Evolutionary conservation across 139 green algal genomes (phyloP).

Genomic region (Chlorella sorokiniana): DNA sequence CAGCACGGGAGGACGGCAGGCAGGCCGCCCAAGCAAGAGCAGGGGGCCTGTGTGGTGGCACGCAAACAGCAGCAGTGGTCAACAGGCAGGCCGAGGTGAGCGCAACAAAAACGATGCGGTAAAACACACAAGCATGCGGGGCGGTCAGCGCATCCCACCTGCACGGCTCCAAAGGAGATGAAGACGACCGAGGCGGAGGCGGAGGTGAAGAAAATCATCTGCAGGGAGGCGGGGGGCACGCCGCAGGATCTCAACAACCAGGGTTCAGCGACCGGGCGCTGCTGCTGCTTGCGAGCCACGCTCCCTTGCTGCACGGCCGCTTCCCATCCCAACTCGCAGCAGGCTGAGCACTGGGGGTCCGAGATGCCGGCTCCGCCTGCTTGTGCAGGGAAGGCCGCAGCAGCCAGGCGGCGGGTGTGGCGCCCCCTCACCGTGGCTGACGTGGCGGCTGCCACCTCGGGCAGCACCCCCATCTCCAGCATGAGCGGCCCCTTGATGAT

Average conservation of each 20-base stretch:
- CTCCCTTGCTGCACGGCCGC: too few relatives aligned
- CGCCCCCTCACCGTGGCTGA: slow-evolving; percentile 55
- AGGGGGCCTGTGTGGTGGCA: not conserved
- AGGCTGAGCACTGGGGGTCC: too few relatives aligned
- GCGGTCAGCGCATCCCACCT: not conserved
- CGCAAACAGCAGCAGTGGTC: not conserved
- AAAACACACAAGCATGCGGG: not conserved
- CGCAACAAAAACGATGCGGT: not conserved
- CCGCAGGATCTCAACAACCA: too few relatives aligned
- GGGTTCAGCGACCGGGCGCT: too few relatives aligned
- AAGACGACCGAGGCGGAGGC: slow-evolving; percentile 58
- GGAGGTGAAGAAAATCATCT: slow-evolving; percentile 52
- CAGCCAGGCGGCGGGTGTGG: too few relatives aligned
- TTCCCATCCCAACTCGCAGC: too few relatives aligned
- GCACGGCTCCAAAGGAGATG: slow-evolving; percentile 54
- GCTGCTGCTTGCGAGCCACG: too few relatives aligned
- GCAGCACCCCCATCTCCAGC: slow-evolving; percentile 64
- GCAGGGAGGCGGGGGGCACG: not conserved
- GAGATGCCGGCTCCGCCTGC: too few relatives aligned
- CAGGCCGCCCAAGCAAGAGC: not conserved
- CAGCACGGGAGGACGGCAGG: not conserved
- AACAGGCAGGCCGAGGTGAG: not conserved
- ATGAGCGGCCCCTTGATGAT: slow-evolving; percentile 72
- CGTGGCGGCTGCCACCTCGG: slow-evolving; percentile 67
- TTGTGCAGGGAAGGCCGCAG: too few relatives aligned